Base-by-base conservation (phyloP, 163 green algal species). In the Scenedesmus sp. region DNA sequence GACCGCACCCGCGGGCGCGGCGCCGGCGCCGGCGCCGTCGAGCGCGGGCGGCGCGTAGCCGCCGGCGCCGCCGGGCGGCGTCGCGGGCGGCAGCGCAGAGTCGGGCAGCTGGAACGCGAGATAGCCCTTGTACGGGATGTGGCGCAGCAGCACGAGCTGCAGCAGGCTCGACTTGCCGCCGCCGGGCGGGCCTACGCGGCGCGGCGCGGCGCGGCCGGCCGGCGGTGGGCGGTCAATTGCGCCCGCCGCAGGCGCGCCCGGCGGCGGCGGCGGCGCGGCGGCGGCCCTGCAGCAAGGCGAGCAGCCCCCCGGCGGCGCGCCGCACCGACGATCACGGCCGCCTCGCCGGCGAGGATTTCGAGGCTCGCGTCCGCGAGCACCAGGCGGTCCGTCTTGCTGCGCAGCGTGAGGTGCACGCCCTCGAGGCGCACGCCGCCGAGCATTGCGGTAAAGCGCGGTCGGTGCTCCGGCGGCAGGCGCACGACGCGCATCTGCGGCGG, bases 41-140 rank as follows among this genome's bases (percentile, higher is more conserved):
- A n/a, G n/a, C n/a, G n/a, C n/a, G n/a, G n/a, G n/a, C n/a, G n/a
- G n/a, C n/a, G n/a, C n/a, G n/a, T n/a, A n/a, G n/a, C n/a, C n/a
- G n/a, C n/a, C n/a, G n/a, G n/a, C n/a, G n/a, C n/a, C n/a, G n/a
- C n/a, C n/a, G n/a, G n/a, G n/a, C n/a, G n/a, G n/a, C n/a, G n/a
- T n/a, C n/a, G n/a, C n/a, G n/a, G n/a, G n/a, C 39, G 66, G 39
- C 42, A 28, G 28, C 13, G 60, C 60, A 44, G 31, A 44, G 33
- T 47, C 20, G 2, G 71, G 71, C 36, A 80, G 71, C 26, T 80
- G 71, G 58, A 80, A 70, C 10, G 29, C 60, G 17, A 80, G n/a
- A 24, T 56, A 34, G 20, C 71, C 71, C 34, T 77, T 67, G 57
- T 70, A 80, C 2, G 71, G 71, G 36, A 66, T 57, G 24, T 63